A percentile compares a stretch with the other conserved stretches of the same genome.
Conservation (phyloP, 805 yeast genomes). For the Priceomyces melissophilus region DNA sequence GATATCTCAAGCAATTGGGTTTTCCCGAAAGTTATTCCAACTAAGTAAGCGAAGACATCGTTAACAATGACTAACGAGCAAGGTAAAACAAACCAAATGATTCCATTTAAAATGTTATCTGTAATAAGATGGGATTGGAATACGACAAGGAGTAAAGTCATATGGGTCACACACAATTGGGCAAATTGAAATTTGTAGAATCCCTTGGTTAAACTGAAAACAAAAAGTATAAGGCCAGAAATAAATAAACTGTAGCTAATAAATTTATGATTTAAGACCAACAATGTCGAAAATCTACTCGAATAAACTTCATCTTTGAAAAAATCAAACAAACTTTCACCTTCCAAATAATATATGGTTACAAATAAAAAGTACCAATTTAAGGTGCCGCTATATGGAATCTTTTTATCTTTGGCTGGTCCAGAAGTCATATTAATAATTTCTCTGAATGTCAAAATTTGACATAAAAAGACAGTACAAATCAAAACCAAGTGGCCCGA, state of each 20-base stretch:
- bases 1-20: conserved; percentile 91
- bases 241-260: conserved; percentile 81
- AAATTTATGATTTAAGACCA: conserved; percentile 78
- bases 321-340: conserved; percentile 72
- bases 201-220: conserved; percentile 83
- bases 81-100: conserved; percentile 93
- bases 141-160: conserved; percentile 86
- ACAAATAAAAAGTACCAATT: conserved; percentile 91
- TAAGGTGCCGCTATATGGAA: conserved; percentile 78
- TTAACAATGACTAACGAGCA: conserved; percentile 88
- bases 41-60: conserved; percentile 93
- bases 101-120: conserved; percentile 82
- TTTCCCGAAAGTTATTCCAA: conserved; percentile 94
- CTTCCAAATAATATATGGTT: conserved; percentile 87
- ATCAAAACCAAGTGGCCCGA: conserved; percentile 87
- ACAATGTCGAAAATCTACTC: conserved; percentile 50
- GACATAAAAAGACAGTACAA: conserved; percentile 64
- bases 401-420: conserved; percentile 76
- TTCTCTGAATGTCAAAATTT: conserved; percentile 84
- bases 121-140: conserved; percentile 93
- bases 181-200: conserved; percentile 89
- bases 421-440: conserved; percentile 82
- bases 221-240: conserved; percentile 86
- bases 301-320: conserved; percentile 52
- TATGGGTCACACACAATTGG: conserved; percentile 89